phyloP scores from a whole-genome alignment of 2,329 filamentous ascomycete genomes.

The Fusarium scirpi region DNA sequence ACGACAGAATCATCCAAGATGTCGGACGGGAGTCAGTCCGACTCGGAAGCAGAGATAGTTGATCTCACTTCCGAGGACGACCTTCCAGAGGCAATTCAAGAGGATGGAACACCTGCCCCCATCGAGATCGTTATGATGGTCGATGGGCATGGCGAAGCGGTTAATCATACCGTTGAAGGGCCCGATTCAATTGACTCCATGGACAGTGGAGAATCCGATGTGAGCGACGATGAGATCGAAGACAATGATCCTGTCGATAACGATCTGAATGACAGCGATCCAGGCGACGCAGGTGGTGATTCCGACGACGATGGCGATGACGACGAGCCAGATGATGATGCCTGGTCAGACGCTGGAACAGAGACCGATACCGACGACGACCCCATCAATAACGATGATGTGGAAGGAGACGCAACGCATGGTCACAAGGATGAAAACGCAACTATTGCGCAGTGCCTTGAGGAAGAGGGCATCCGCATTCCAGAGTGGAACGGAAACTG shows the following conservation, averaged over 20 bases:
- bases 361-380: background rate
- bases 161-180: background rate
- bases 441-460: background rate
- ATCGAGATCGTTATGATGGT: background rate
- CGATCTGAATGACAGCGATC: background rate
- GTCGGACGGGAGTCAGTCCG: slow-evolving; percentile 12
- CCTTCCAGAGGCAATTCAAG: background rate
- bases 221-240: background rate
- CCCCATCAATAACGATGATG: background rate
- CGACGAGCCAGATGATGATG: fast-evolving
- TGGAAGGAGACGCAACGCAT: background rate
- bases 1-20: background rate
- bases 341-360: background rate
- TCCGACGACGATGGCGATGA: background rate
- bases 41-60: slow-evolving; percentile 3
- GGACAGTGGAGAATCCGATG: background rate
- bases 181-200: background rate
- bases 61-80: slow-evolving; percentile 16
- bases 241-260: background rate
- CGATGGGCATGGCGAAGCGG: background rate
- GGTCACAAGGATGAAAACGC: background rate
- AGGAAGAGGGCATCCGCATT: background rate
- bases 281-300: background rate
- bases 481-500: slow-evolving; percentile 12
- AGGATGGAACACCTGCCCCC: background rate